Percentiles rank a stretch among this genome's conserved stretches.
Conservation (phyloP, 768 basidiomycete genomes). For the Boletus rubescentipes region DNA sequence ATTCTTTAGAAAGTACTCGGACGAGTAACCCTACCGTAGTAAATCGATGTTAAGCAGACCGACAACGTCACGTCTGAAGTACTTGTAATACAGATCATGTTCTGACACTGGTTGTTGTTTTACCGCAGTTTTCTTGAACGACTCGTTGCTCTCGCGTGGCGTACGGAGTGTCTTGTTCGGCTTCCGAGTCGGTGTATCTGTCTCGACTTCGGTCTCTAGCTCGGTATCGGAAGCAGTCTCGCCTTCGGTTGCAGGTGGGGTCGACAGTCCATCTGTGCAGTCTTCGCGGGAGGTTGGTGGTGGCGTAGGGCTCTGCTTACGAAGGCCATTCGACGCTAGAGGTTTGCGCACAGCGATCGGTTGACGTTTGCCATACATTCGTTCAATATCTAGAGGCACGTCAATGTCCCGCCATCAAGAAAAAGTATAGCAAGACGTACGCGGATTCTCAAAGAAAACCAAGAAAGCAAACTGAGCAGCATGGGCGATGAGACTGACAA, state of each 20-base stretch:
- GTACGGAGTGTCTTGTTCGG: neutral
- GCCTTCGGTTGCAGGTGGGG: constrained; percentile 67
- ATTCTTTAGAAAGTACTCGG: neutral
- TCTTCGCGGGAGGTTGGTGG: constrained; percentile 18
- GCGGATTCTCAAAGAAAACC: constrained; percentile 95
- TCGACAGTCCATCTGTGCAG: constrained; percentile 40
- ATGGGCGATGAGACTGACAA: constrained; percentile 91
- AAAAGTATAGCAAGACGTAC: constrained; percentile 47
- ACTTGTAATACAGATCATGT: constrained; percentile 87
- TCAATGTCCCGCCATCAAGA: neutral
- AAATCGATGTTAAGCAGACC: constrained; percentile 80
- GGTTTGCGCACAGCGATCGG: constrained; percentile 85
- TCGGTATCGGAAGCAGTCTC: constrained; percentile 75
- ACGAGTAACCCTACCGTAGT: constrained; percentile 58
- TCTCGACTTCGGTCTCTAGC: constrained; percentile 60
- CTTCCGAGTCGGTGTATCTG: constrained; percentile 31
- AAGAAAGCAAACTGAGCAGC: constrained; percentile 97
- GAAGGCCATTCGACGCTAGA: constrained; percentile 32
- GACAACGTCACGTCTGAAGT: constrained; percentile 87
- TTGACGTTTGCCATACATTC: constrained; percentile 91
- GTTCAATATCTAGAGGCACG: constrained; percentile 71
- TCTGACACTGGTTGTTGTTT: constrained; percentile 48
- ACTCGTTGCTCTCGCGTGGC: constrained; percentile 4
- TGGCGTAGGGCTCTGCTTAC: constrained; percentile 14
- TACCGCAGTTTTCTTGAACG: neutral